Evolutionary conservation across 768 basidiomycete genomes (phyloP).

Genomic region (Krasilnikovozyma curviuscula): DNA sequence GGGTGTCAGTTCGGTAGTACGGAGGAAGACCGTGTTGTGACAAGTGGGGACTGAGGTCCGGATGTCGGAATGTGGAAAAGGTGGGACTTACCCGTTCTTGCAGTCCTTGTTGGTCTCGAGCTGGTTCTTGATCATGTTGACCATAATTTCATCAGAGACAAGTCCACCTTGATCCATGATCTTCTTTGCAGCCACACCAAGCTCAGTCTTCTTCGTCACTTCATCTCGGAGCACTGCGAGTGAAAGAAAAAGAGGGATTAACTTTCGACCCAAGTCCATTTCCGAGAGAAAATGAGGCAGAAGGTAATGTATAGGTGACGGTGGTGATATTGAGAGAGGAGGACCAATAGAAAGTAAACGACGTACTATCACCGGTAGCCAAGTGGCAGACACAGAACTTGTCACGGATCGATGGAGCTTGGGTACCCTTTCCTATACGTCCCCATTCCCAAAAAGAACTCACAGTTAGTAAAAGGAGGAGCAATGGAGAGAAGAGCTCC

Average conservation of each 20-base stretch:
- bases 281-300: too few relatives aligned
- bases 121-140: slow-evolving; percentile 91
- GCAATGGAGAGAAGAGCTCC: not conserved
- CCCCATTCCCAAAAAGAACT: not conserved
- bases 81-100: slow-evolving; percentile 67
- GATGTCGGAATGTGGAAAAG: not conserved
- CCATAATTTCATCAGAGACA: slow-evolving; percentile 90
- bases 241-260: too few relatives aligned
- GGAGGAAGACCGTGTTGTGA: not conserved
- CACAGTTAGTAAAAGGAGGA: not conserved
- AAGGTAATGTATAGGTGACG: too few relatives aligned
- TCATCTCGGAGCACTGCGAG: slow-evolving; percentile 96
- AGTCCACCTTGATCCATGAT: slow-evolving; percentile 68
- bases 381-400: slow-evolving; percentile 94
- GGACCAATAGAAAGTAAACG: too few relatives aligned
- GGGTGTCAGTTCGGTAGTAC: not conserved
- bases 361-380: slow-evolving; percentile 96
- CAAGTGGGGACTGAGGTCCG: not conserved
- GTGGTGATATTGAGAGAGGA: too few relatives aligned
- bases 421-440: slow-evolving; percentile 79
- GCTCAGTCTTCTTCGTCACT: slow-evolving; percentile 61
- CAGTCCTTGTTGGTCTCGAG: slow-evolving; percentile 79
- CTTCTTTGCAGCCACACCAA: slow-evolving; percentile 86
- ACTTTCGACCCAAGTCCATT: too few relatives aligned
- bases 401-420: slow-evolving; percentile 79